Conservation (phyloP, 768 basidiomycete genomes). For the Lactarius deliciosus region DNA sequence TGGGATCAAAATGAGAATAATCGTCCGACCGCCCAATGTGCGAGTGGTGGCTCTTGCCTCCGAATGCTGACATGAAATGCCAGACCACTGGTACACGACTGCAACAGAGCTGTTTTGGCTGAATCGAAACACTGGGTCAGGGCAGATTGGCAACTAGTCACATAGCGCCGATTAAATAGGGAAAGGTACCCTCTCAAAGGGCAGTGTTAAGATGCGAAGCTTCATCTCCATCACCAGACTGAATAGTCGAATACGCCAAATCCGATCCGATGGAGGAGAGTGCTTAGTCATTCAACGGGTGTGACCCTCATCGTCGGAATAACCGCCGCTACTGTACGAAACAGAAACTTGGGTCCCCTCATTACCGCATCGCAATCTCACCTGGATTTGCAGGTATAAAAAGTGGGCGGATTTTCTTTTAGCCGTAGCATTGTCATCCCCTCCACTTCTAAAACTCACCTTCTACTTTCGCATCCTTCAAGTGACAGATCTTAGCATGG, state of each 20-base stretch:
- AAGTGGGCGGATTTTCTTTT: slow-evolving; percentile 22
- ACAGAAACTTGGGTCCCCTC: neutral
- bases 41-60: neutral
- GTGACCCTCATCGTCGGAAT: neutral
- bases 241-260: neutral
- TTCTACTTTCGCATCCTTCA: slow-evolving; percentile 18
- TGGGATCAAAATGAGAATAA: neutral
- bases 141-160: neutral
- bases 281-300: slow-evolving; percentile 19
- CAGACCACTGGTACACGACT: neutral
- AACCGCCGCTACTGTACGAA: neutral
- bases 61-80: slow-evolving; percentile 13
- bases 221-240: neutral
- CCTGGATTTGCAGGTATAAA: slow-evolving; percentile 9
- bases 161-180: neutral
- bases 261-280: slow-evolving; percentile 1
- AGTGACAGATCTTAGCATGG: slow-evolving; percentile 58
- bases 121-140: neutral
- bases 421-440: slow-evolving; percentile 8
- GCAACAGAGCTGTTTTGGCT: neutral
- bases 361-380: neutral
- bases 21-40: neutral
- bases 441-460: slow-evolving; percentile 6
- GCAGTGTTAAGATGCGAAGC: neutral
- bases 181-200: no score